Base-by-base conservation (phyloP, 768 basidiomycete genomes). In the Scleroderma bovista region DNA sequence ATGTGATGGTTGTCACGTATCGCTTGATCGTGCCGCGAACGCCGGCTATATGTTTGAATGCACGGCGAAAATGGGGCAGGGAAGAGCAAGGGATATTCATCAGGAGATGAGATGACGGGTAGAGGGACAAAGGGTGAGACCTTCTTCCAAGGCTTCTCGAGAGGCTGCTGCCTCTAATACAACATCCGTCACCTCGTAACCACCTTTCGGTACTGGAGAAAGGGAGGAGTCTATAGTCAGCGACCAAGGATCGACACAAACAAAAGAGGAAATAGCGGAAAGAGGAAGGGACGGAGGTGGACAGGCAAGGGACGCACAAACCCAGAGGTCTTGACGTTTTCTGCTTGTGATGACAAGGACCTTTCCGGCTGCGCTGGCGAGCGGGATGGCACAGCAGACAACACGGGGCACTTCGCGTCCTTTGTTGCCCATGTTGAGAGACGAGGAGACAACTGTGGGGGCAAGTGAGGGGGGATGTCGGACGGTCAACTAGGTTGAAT, bases 141-240 rank as follows among this genome's bases (percentile, higher is more conserved):
- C 90, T 92, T 93, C 90, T 88, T 93, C 90, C 69, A 86, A 76
- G 72, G 90, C 90, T 82, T 93, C 90, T 69, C 90, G 80, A 62
- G 81, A 86, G 73, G 90, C 90, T 66, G 90, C 90, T 73, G 81
- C 84, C 76, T 91, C 88, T 62, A 92, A 73, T 69, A 75, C 76
- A 60, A 77, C 82, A 78, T 93, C 90, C 50, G 84, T 76, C 58
- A 81, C 73, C 70, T 93, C 90, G 84, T 84, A 93, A 64, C 90
- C 90, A 68, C 90, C 90, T 75, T 93, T 93, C n/a, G 90, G 90
- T 62, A 93, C 90, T 92, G 64, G 46, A 47, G 51, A 47, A 50
- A 26, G 38, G 33, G 52, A 26, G 33, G 38, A 33, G 10, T 8
- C 49, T 45, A 23, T 12, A 22, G 44, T 34, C 26, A 38, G 44